Evolutionary conservation across 306 rosid genomes (phyloP), one percentile per base, ranked within the genome.

Genomic region (Gastrolobium bilobum): DNA sequence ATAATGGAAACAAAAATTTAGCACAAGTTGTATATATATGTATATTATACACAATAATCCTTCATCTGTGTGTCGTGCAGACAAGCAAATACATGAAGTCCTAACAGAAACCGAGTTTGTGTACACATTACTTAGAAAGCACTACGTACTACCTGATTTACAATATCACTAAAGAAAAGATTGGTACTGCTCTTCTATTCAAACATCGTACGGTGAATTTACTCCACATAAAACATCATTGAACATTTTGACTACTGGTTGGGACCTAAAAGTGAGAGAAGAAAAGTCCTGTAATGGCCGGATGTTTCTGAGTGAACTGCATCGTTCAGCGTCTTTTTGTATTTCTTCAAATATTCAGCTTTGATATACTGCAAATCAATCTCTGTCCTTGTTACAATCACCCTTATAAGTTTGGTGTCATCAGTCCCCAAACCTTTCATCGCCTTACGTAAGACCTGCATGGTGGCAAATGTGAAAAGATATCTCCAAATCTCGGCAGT

Each of bases 291-390:
- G 84, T 94, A 94, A 75, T 83, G 72, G 34, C 98, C 88, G 0
- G 97, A 90, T 38, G 96, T 94, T 77, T 91, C 98, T 1, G 98
- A 91, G 70, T 85, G 89, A 75, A 93, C 97, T n/a, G 88, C 92
- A 79, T 89, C 87, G 50, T 88, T 81, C 80, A 90, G 67, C 3
- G 93, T 82, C 86, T 90, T 90, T 58, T 81, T 76, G 78, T 89
- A 88, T 68, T 90, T 87, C 80, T 77, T 90, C 39, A 67, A 66
- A 44, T 91, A 94, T 79, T 90, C 96, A 5, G 81, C 87, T 85
- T 90, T 90, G 76, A 91, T 86, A 61, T 90, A 89, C 73, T 80
- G 93, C 88, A 94, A 87, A 72, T 94, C 96, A 11, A 86, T 76
- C 83, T 94, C 94, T 42, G 88, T 51, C 71, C 97, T 91, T 40